A percentile compares a stretch with the other conserved stretches of the same genome.
Evolutionary conservation across 192 early-diverging fungal genomes (phyloP).

Genomic region (Mortierella hygrophila): DNA sequence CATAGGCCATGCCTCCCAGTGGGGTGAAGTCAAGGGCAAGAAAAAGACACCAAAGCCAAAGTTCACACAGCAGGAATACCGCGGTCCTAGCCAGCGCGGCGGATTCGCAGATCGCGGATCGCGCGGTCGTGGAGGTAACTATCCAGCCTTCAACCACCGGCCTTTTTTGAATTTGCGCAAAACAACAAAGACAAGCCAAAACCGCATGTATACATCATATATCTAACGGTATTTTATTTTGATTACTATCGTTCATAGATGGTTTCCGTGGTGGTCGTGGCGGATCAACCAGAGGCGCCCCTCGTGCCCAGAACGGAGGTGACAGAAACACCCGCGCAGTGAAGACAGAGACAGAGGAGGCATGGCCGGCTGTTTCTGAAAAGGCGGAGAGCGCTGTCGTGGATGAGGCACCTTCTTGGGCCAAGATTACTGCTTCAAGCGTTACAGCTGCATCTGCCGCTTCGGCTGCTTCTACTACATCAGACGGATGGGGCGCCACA

Average conservation of each 20-base stretch:
- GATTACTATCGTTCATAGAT: constrained; percentile 25
- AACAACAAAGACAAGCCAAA: not conserved
- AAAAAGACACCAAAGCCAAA: constrained; percentile 71
- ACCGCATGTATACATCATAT: not conserved
- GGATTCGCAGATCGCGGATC: constrained; percentile 67
- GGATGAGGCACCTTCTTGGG: constrained; percentile 58
- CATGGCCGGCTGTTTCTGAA: constrained; percentile 31
- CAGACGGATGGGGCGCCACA: constrained; percentile 10
- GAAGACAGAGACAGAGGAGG: constrained; percentile 21
- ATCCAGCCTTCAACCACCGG: not conserved
- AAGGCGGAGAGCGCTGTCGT: constrained; percentile 25
- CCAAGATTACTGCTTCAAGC: constrained; percentile 44
- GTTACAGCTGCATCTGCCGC: constrained; percentile 15
- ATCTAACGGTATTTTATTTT: not conserved
- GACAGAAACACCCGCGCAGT: constrained; percentile 38
- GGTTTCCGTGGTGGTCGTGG: constrained; percentile 77
- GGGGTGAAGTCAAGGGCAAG: constrained; percentile 89
- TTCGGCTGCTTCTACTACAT: not conserved
- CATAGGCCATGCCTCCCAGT: constrained; percentile 82
- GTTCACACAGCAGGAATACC: constrained; percentile 60
- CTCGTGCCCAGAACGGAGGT: constrained; percentile 50
- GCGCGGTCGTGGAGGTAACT: constrained; percentile 74
- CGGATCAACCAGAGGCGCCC: constrained; percentile 58
- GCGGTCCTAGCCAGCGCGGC: constrained; percentile 62
- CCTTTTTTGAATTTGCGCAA: not conserved